These are phyloP conservation scores for Cicer cuneatum DNA, from an alignment of 306 rosid species.

Conservation along the genomic window DNA sequence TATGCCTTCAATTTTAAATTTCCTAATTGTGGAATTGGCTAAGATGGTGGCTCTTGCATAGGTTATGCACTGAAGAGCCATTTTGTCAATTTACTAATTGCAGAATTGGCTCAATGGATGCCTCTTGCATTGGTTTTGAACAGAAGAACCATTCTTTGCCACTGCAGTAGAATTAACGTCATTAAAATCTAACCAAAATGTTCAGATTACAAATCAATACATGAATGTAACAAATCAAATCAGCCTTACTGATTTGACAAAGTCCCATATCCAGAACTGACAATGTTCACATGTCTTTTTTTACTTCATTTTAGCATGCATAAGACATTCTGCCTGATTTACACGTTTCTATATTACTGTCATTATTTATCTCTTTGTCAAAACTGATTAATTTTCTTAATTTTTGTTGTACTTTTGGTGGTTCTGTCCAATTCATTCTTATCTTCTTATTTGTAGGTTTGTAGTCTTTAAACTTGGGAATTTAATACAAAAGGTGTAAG, in stretches of 20 bases:
- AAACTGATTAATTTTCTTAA: background rate
- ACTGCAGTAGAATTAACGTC: background rate
- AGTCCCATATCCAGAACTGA: background rate
- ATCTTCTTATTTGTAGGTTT: background rate
- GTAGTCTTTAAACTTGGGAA: conserved; percentile 47
- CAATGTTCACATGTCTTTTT: background rate
- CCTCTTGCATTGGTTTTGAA: background rate
- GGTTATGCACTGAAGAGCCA: background rate
- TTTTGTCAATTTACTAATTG: too few species aligned
- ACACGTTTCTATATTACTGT: background rate
- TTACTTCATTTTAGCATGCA: background rate
- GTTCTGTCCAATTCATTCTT: background rate
- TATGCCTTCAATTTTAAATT: background rate
- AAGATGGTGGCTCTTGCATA: background rate
- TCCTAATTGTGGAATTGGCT: background rate
- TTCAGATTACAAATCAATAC: background rate
- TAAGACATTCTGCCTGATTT: background rate
- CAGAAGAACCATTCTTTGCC: background rate
- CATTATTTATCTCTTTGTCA: background rate
- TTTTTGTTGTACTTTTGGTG: background rate
- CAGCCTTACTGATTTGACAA: conserved; percentile 2
- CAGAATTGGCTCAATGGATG: too few species aligned
- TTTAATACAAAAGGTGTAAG: conserved; percentile 58
- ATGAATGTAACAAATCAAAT: background rate
- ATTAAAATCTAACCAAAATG: background rate